Conservation (phyloP, 176 grass and related monocot species). For the Stipa capillata region DNA sequence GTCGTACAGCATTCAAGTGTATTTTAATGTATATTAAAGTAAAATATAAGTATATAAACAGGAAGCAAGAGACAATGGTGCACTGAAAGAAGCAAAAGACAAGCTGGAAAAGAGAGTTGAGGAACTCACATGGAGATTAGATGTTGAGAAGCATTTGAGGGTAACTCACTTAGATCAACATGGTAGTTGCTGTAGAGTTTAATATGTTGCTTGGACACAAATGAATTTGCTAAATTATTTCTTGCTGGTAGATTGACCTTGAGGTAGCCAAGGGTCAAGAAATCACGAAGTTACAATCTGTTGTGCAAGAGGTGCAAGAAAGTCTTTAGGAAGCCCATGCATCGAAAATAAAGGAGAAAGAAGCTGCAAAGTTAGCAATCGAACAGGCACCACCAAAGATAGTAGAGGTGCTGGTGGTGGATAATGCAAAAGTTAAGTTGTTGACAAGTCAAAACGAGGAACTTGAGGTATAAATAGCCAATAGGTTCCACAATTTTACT, state of each 20-base stretch:
- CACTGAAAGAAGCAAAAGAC: conserved; percentile 91
- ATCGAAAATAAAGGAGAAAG: conserved; percentile 64
- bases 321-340: conserved; percentile 59
- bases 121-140: conserved; percentile 85
- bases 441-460: conserved; percentile 59
- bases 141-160: conserved; percentile 84
- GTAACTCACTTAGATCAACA: conserved; percentile 38
- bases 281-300: conserved; percentile 60
- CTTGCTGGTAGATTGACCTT: conserved; percentile 52
- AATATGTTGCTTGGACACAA: background rate
- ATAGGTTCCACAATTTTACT: conserved; percentile 14
- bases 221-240: conserved; percentile 16
- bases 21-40: conserved; percentile 12
- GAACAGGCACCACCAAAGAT: conserved; percentile 83
- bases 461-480: conserved; percentile 44
- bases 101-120: conserved; percentile 93
- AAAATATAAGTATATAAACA: conserved; percentile 32
- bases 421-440: conserved; percentile 60
- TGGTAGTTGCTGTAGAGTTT: background rate
- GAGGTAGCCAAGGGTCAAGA: conserved; percentile 84
- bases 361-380: conserved; percentile 71
- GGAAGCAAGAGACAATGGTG: conserved; percentile 91
- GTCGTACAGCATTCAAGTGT: background rate
- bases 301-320: conserved; percentile 70
- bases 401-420: conserved; percentile 67